A percentile compares a stretch with the other conserved stretches of the same genome.
Evolutionary conservation across 2,329 filamentous ascomycete genomes (phyloP).

Genomic region (Rhytidhysteron rufulum): DNA sequence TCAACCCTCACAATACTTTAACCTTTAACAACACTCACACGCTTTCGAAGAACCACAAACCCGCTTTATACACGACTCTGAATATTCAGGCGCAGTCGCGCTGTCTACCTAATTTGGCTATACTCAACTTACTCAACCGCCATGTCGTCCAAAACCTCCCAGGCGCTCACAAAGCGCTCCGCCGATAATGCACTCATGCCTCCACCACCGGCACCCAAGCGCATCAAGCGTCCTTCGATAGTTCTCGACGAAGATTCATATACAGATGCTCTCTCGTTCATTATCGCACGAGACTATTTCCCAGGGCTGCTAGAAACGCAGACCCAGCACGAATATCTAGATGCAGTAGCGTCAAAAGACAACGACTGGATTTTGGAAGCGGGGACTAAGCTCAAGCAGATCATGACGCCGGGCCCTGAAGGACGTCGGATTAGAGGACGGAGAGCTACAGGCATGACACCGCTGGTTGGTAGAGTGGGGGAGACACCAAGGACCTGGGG

Average conservation of each 20-base stretch:
- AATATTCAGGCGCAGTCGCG: too few species aligned
- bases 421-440: constrained; percentile 34
- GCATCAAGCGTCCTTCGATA: constrained; percentile 84
- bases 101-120: too few species aligned
- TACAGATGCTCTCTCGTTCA: constrained; percentile 82
- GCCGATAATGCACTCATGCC: constrained; percentile 74
- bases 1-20: too few species aligned
- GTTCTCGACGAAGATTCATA: constrained; percentile 94
- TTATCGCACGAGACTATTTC: constrained; percentile 96
- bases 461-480: constrained; percentile 22
- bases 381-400: constrained; percentile 57
- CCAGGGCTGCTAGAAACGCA: constrained; percentile 83
- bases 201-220: constrained; percentile 77
- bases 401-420: constrained; percentile 73
- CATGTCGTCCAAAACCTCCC: constrained; percentile 40
- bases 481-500: constrained; percentile 64
- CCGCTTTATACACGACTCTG: too few species aligned
- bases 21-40: constrained; percentile 4
- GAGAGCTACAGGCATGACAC: constrained; percentile 34
- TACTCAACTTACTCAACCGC: too few species aligned
- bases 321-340: constrained; percentile 85
- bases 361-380: constrained; percentile 81
- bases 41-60: too few species aligned
- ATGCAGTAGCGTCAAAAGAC: constrained; percentile 84
- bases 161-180: constrained; percentile 63